Percentiles rank a stretch among this genome's conserved stretches.
phyloP scores from a whole-genome alignment of 176 grass and related monocot species.

The Triticum dicoccoides region DNA sequence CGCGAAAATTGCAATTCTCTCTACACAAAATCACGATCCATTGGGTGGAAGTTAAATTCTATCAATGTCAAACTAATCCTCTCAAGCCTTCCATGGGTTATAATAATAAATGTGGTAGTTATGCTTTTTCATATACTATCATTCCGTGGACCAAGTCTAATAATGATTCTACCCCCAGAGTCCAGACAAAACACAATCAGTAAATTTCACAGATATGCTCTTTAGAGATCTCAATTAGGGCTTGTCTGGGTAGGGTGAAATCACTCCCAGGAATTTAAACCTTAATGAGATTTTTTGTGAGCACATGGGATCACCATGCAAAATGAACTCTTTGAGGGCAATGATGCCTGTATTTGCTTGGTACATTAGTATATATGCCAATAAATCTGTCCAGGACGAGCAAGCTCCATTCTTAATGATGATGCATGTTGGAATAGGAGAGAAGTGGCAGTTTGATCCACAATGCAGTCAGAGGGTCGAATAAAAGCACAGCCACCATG shows the following conservation, averaged over 20 bases:
- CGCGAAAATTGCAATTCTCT: neutral
- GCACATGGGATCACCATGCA: neutral
- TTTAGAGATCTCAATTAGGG: neutral
- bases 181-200: slow-evolving; percentile 4
- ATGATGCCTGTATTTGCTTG: neutral
- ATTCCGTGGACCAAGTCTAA: slow-evolving; percentile 3
- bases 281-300: neutral
- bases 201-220: neutral
- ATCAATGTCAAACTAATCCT: neutral
- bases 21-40: neutral
- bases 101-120: neutral
- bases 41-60: slow-evolving; percentile 8
- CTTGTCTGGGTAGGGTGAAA: neutral
- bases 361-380: neutral
- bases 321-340: neutral
- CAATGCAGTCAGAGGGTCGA: neutral
- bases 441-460: neutral
- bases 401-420: neutral
- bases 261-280: neutral
- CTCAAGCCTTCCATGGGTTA: neutral
- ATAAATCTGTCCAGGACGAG: neutral
- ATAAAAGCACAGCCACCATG: neutral
- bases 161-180: neutral
- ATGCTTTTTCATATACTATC: slow-evolving; percentile 5
- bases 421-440: neutral